phyloP scores from a whole-genome alignment of 306 rosid species.

The Clitoria ternatea region DNA sequence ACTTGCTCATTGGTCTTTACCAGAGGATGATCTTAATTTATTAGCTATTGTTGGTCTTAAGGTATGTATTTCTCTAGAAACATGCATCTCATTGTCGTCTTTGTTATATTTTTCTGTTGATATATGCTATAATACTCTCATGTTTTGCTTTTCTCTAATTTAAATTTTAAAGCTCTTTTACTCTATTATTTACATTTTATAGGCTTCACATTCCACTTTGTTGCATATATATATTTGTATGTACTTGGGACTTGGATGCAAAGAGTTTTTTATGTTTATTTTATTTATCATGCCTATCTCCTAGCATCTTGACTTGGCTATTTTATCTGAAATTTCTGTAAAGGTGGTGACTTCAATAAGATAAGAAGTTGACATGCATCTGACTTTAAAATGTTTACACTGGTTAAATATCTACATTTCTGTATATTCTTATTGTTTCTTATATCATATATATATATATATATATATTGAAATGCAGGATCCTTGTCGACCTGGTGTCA shows the following conservation, averaged over 20 bases:
- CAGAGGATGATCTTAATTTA: constrained; percentile 80
- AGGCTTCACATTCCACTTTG: neutral
- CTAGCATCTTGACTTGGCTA: neutral
- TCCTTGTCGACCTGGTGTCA: constrained; percentile 87
- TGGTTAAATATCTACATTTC: neutral
- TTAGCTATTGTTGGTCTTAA: constrained; percentile 94
- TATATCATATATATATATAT: no score
- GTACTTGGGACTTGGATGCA: neutral
- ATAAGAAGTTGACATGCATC: neutral
- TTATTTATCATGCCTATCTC: constrained; percentile 11
- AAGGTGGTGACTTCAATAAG: neutral
- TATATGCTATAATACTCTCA: neutral
- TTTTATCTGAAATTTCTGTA: neutral
- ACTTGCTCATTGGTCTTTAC: constrained; percentile 73
- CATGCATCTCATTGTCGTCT: neutral
- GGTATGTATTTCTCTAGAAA: constrained; percentile 40
- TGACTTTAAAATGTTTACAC: neutral
- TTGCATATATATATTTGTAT: constrained; percentile 4
- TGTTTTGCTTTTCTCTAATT: neutral
- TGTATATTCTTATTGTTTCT: neutral
- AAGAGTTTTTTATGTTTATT: neutral
- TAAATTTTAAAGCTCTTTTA: neutral
- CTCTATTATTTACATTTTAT: neutral
- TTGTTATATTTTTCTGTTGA: neutral
- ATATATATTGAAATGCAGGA: constrained; percentile 51